Evolutionary conservation across 202 grass and related monocot genomes (phyloP).

Genomic region (Setaria italica): DNA sequence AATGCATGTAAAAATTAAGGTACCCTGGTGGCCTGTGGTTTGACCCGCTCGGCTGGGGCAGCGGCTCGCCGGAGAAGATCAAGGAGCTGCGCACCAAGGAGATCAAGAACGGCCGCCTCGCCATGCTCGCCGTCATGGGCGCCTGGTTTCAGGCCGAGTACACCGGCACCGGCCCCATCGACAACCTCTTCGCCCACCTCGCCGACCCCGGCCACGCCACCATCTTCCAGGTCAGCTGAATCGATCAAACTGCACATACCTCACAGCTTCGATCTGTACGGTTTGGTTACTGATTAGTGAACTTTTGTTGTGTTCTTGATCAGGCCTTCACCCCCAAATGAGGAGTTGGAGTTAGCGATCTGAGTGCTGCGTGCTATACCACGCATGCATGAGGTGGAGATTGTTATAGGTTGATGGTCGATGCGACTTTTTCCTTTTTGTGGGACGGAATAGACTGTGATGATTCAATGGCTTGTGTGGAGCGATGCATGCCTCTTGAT

Average conservation of each 20-base stretch:
- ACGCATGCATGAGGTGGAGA: conserved; percentile 37
- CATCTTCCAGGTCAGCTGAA: conserved; percentile 72
- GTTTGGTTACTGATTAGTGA: neutral
- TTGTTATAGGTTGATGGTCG: conserved; percentile 22
- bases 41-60: conserved; percentile 89
- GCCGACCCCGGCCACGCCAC: conserved; percentile 92
- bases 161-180: conserved; percentile 95
- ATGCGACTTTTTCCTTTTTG: conserved; percentile 14
- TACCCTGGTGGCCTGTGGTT: conserved; percentile 99
- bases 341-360: conserved; percentile 39
- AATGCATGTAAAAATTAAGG: conserved; percentile 31
- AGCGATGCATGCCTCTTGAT: conserved; percentile 51
- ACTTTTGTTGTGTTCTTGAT: neutral
- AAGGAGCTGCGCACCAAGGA: conserved; percentile 97
- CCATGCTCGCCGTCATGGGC: conserved; percentile 99
- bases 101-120: conserved; percentile 97
- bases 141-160: conserved; percentile 98
- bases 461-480: conserved; percentile 30
- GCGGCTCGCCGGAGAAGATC: conserved; percentile 79
- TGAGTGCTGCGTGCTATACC: neutral
- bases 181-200: conserved; percentile 98
- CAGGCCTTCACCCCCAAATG: conserved; percentile 75
- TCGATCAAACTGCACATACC: neutral
- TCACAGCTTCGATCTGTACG: no score
- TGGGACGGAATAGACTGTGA: neutral